A percentile compares a stretch with the other conserved stretches of the same genome.
These are phyloP conservation scores for Zhuliangozyma parablackwelliae DNA, from an alignment of 1,139 yeast species.

Conservation along the genomic window DNA sequence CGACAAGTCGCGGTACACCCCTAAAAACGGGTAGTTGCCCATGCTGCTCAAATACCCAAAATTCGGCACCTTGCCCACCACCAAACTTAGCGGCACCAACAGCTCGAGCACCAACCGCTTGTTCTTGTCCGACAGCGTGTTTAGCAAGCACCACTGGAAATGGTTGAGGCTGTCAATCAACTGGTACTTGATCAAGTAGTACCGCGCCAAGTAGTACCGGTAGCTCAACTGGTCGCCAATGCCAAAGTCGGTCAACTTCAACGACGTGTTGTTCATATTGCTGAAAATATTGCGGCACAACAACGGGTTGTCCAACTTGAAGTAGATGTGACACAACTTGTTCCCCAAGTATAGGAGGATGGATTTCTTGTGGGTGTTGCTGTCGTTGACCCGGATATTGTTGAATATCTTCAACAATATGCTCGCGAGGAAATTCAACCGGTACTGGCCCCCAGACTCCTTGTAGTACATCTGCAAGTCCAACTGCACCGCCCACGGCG, in stretches of 20 bases:
- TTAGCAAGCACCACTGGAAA: constrained; percentile 56
- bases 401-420: constrained; percentile 59
- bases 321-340: constrained; percentile 59
- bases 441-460: constrained; percentile 40
- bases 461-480: constrained; percentile 43
- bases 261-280: constrained; percentile 60
- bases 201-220: constrained; percentile 64
- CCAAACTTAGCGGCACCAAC: constrained; percentile 54
- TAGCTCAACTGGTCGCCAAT: constrained; percentile 58
- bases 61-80: constrained; percentile 49
- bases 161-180: constrained; percentile 54
- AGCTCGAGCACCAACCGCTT: constrained; percentile 33
- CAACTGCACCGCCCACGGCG: constrained; percentile 48
- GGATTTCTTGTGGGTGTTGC: constrained; percentile 42
- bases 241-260: constrained; percentile 43
- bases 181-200: constrained; percentile 58
- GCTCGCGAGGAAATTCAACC: constrained; percentile 54
- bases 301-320: constrained; percentile 57
- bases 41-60: constrained; percentile 15
- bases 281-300: constrained; percentile 73
- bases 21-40: constrained; percentile 17
- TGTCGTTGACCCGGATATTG: constrained; percentile 50
- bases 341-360: constrained; percentile 55
- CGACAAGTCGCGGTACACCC: constrained; percentile 34
- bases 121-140: constrained; percentile 14